Evolutionary conservation across 2,329 filamentous ascomycete genomes (phyloP), one percentile per base, ranked within the genome.

Genomic region (Amauroascus verrucosus): DNA sequence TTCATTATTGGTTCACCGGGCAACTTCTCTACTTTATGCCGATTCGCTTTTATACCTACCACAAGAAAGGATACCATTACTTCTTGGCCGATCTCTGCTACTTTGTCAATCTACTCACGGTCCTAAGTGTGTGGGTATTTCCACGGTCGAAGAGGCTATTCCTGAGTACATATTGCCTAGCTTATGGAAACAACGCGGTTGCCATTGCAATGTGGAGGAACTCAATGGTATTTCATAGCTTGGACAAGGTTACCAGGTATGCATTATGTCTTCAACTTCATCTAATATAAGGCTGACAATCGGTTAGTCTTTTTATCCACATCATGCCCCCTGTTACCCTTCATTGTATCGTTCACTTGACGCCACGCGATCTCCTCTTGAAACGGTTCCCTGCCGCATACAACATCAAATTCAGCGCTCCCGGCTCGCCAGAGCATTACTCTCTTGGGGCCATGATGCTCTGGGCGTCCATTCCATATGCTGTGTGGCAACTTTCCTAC

Each of bases 121-220:
- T 91, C 58, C 74, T 94, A 56, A 86, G 83, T 61, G 80, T 98
- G 48, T 98, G 91, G 90, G 77, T 86, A 32, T 96, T 97, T 63
- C 93, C 93, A 0, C 74, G 79, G 49, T 96, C 90, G 11, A 95
- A 95, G 70, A 83, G 91, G 43, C 78, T 98, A 14, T 90, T 98
- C 69, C 93, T 94, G 59, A 84, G 88, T 60, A 85, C 88, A 0
- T 98, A 90, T 70, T 97, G 93, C 64, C 76, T 98, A 32, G 87
- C 90, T 8, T 94, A 88, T 65, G 93, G 93, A 58, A 98, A 98
- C 71, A 98, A 98, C 66, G 93, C 93, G 18, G 83, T 96, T 45
- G 93, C 93, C 11, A 97, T 98, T 67, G 89, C 93, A 66, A 93
- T 98, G 90, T 98, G 93, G 93, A 83, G 93, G 59, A 98, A 98